Evolutionary conservation across 1,284 basidiomycete species (phyloP).

Genomic region (Ustilago lituana): DNA sequence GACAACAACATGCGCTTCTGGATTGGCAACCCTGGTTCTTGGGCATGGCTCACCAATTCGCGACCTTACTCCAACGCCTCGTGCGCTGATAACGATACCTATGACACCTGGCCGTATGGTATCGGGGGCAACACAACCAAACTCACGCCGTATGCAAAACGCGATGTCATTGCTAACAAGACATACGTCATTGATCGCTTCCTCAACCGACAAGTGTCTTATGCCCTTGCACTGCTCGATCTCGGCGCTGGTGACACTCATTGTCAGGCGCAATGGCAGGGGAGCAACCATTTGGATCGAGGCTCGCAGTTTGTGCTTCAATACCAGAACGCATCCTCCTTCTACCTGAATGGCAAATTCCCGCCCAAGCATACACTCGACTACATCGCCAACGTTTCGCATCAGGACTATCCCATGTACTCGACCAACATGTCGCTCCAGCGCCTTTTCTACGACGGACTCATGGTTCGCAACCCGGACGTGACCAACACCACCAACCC

Average conservation of each 20-base stretch:
- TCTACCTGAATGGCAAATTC: conserved; percentile 39
- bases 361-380: conserved; percentile 46
- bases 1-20: conserved; percentile 58
- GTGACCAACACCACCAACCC: conserved; percentile 50
- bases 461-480: conserved; percentile 36
- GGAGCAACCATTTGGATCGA: conserved; percentile 58
- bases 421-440: conserved; percentile 39
- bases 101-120: conserved; percentile 64
- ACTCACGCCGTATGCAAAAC: conserved; percentile 30
- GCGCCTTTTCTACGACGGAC: conserved; percentile 45
- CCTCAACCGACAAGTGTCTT: conserved; percentile 46
- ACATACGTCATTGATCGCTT: conserved; percentile 50
- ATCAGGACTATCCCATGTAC: conserved; percentile 57
- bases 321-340: conserved; percentile 34
- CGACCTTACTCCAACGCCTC: conserved; percentile 43
- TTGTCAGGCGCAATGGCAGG: conserved; percentile 57
- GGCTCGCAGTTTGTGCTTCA: conserved; percentile 46
- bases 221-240: conserved; percentile 55
- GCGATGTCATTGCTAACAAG: conserved; percentile 37
- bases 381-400: conserved; percentile 48
- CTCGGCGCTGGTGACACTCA: conserved; percentile 40
- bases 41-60: conserved; percentile 56
- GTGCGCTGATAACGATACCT: conserved; percentile 30
- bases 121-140: conserved; percentile 52
- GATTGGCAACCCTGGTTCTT: conserved; percentile 58